Evolutionary conservation across 192 early-diverging fungal species (phyloP), one percentile per base, ranked within the genome.

Genomic region (Umbelopsis vinacea): DNA sequence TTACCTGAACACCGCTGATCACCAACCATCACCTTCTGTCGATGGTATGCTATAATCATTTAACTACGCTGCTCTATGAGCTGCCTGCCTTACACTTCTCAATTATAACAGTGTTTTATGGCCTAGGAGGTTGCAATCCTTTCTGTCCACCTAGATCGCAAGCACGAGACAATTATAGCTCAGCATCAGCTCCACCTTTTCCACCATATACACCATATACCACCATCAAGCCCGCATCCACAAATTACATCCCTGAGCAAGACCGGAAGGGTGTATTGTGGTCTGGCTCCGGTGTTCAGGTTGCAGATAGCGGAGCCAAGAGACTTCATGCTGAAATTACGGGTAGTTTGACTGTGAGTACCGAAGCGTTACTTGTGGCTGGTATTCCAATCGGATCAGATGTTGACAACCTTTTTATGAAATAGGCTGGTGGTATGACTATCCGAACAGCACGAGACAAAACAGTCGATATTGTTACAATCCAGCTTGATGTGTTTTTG

Each of bases 401-500:
- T 17, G 37, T 6, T 54, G 17, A 63, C 26, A 37, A 6, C 7
- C 12, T 37, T 14, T 33, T 2, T 33, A 35, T n/a, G n/a, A 35
- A 24, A 35, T 21, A 50, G 48, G 17, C 48, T 63, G 57, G 57
- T 17, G 33, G 29, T 35, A 63, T 63, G 57, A 63, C 33, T 19
- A 63, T 63, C 33, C 12, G 33, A 37, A 19, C 29, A 29, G 57
- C 57, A 4, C 24, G 33, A 63, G 26, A 63, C 57, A 29, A 63
- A 19, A n/a, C 57, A 0, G 33, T 63, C 15, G 57, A 63, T 6
- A n/a, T n/a, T 26, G 14, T 63, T 14, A 63, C 29, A 6, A 63
- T 63, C 35, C 57, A 63, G 33, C 57, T 63, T 19, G 57, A 63
- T 33, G 57, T 63, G 17, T 63, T 37, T n/a, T 37, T 63, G 14